These are phyloP conservation scores for Dothiorella sarmentorum DNA, from an alignment of 2,329 filamentous ascomycete genomes.

Conservation along the genomic window DNA sequence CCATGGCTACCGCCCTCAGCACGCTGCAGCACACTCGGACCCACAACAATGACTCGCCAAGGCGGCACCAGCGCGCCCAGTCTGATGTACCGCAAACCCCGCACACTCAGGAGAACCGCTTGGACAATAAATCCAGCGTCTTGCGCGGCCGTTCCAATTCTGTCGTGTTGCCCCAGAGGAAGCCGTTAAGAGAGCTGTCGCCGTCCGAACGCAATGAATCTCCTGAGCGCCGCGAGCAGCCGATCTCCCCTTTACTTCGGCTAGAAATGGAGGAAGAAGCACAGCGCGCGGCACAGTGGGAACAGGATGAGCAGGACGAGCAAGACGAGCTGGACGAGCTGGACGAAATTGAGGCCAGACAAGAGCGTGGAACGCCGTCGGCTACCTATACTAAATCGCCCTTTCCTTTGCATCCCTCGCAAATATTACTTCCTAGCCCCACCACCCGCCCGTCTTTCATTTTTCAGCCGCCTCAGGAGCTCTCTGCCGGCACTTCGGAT, in stretches of 20 bases:
- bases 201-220: constrained; percentile 11
- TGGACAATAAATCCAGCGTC: constrained; percentile 12
- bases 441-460: neutral
- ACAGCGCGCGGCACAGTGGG: neutral
- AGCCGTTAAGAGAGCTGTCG: constrained; percentile 15
- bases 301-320: no score
- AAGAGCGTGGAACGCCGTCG: constrained; percentile 11
- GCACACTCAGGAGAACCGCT: constrained; percentile 13
- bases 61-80: constrained; percentile 5
- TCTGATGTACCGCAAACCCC: constrained; percentile 14
- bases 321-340: no score
- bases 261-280: neutral
- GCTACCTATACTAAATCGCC: constrained; percentile 3
- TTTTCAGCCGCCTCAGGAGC: neutral
- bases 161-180: neutral
- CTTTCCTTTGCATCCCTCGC: constrained; percentile 5
- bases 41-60: constrained; percentile 15
- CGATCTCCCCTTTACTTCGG: constrained; percentile 1
- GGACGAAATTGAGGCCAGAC: neutral
- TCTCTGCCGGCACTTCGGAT: constrained; percentile 3
- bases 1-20: constrained; percentile 4
- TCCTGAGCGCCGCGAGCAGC: constrained; percentile 3
- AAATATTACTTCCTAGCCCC: constrained; percentile 6
- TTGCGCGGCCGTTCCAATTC: constrained; percentile 7
- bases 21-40: constrained; percentile 3